These are phyloP conservation scores for Trametes maxima DNA, from an alignment of 768 basidiomycete species.

Conservation along the genomic window DNA sequence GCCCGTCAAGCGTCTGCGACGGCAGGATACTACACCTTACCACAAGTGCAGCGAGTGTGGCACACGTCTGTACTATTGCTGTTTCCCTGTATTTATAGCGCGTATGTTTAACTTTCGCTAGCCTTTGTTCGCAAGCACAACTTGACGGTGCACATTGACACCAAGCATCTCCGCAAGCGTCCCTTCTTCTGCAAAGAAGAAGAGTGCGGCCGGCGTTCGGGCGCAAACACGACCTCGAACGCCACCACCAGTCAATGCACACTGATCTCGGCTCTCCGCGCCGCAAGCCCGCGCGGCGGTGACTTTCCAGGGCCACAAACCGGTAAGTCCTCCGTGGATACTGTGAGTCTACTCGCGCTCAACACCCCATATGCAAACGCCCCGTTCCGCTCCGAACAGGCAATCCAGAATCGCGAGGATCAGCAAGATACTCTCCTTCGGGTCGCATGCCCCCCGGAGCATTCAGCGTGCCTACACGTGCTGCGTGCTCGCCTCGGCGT, in stretches of 20 bases:
- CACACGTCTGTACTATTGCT: background rate
- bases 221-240: conserved; percentile 16
- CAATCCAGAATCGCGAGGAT: conserved; percentile 9
- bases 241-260: conserved; percentile 13
- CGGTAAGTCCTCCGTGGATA: conserved; percentile 2
- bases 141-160: conserved; percentile 13
- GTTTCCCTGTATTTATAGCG: no score
- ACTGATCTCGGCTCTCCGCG: conserved; percentile 17
- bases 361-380: background rate
- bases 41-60: no score
- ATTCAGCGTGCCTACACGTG: background rate
- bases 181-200: background rate
- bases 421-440: conserved; percentile 8
- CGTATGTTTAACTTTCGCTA: background rate
- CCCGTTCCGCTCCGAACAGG: background rate
- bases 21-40: no score
- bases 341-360: background rate
- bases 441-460: conserved; percentile 9
- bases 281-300: conserved; percentile 6
- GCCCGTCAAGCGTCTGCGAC: no score
- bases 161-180: conserved; percentile 9
- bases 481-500: conserved; percentile 7
- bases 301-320: background rate
- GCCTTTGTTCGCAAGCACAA: conserved; percentile 14
- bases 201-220: conserved; percentile 3